These are phyloP conservation scores for Piloderma croceum DNA, from an alignment of 768 basidiomycete species.

Conservation along the genomic window DNA sequence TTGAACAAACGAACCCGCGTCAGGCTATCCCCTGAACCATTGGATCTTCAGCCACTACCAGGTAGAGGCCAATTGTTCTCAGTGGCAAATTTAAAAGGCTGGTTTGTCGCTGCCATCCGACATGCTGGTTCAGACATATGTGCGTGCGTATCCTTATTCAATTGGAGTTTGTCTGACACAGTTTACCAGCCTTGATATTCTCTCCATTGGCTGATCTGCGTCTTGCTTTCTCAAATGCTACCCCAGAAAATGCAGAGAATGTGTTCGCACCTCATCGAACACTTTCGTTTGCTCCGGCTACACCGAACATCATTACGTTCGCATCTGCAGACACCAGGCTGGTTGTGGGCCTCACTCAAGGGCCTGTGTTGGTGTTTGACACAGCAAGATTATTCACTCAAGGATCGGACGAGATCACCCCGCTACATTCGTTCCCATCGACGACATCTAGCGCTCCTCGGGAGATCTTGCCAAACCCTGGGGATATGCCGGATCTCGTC, in stretches of 20 bases:
- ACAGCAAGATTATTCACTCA: constrained; percentile 44
- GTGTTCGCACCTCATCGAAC: constrained; percentile 49
- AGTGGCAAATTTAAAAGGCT: constrained; percentile 53
- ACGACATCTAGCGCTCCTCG: constrained; percentile 39
- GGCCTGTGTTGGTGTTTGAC: constrained; percentile 58
- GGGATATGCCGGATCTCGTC: constrained; percentile 48
- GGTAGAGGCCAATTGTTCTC: constrained; percentile 52
- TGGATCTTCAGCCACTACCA: constrained; percentile 36
- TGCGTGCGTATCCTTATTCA: constrained; percentile 1
- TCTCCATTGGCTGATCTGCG: constrained; percentile 62
- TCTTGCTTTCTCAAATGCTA: constrained; percentile 40
- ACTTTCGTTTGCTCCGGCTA: constrained; percentile 36
- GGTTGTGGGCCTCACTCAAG: constrained; percentile 52
- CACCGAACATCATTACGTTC: constrained; percentile 52
- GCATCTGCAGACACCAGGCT: constrained; percentile 56
- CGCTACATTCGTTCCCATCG: constrained; percentile 44
- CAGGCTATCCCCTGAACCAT: constrained; percentile 48
- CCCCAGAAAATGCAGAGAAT: constrained; percentile 30
- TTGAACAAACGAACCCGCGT: constrained; percentile 61
- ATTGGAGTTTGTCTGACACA: constrained; percentile 1
- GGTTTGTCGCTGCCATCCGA: constrained; percentile 60
- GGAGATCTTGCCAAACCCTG: constrained; percentile 63
- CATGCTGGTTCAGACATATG: no score
- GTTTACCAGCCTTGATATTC: constrained; percentile 46
- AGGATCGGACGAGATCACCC: constrained; percentile 37